Percentiles rank a stretch among this genome's conserved stretches.
phyloP scores from a whole-genome alignment of 371 early-diverging fungal species.

The Mucor lusitanicus region DNA sequence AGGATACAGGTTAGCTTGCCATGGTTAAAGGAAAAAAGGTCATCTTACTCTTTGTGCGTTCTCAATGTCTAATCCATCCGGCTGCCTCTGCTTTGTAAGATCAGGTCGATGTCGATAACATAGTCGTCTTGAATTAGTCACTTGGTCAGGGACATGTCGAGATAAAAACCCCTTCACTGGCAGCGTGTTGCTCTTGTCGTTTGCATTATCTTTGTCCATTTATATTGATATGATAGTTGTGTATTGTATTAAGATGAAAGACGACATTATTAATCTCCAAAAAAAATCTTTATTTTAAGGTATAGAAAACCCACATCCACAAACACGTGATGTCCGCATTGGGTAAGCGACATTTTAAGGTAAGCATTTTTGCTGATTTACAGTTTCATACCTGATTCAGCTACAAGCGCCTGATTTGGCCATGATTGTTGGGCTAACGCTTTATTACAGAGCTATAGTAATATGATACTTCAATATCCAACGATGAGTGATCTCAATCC shows the following conservation, averaged over 20 bases:
- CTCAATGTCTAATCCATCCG: slow-evolving; percentile 28
- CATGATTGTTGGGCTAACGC: not conserved
- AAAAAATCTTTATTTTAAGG: not conserved
- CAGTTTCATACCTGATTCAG: not conserved
- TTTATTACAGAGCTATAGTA: no score
- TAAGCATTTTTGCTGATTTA: not conserved
- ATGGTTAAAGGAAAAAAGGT: not conserved
- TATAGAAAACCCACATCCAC: not conserved
- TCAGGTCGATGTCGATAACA: slow-evolving; percentile 46
- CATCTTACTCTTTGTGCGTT: slow-evolving; percentile 29
- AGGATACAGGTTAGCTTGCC: not conserved
- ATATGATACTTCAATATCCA: no score
- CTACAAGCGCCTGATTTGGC: not conserved
- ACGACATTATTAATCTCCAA: not conserved
- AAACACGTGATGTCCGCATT: not conserved
- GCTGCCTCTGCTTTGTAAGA: slow-evolving; percentile 27
- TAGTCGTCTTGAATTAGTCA: slow-evolving; percentile 30
- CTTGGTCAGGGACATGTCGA: slow-evolving; percentile 47
- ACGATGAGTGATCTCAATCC: no score
- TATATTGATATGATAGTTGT: not conserved
- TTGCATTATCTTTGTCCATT: not conserved
- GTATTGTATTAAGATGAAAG: not conserved
- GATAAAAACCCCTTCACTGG: slow-evolving; percentile 40
- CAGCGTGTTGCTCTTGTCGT: not conserved
- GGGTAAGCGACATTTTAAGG: not conserved